These are phyloP conservation scores for Paramecium bursaria DNA, from an alignment of 73 alveolate genomes.

Conservation along the genomic window DNA sequence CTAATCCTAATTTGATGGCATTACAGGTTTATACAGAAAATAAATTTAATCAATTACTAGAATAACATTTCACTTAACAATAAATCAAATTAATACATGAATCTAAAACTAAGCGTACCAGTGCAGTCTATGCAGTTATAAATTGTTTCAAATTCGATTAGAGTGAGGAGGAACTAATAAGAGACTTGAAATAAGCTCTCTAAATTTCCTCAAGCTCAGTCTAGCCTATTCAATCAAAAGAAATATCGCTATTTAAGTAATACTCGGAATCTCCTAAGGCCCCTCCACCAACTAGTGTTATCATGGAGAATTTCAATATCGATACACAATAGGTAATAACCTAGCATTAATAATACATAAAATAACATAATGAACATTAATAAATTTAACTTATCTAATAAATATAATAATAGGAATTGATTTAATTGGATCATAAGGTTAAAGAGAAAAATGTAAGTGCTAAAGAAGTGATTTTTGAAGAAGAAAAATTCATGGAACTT, in stretches of 20 bases:
- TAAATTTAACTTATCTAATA: background rate
- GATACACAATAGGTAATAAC: background rate
- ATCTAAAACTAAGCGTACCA: background rate
- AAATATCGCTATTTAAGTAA: background rate
- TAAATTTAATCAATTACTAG: constrained; percentile 13
- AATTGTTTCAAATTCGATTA: constrained; percentile 34
- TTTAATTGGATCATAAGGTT: background rate
- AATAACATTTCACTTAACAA: constrained; percentile 3
- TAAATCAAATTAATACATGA: constrained; percentile 15
- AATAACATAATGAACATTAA: background rate
- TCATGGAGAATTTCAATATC: constrained; percentile 11
- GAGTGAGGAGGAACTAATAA: background rate
- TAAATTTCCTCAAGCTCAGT: background rate
- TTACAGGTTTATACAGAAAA: constrained; percentile 12
- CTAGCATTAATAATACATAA: background rate
- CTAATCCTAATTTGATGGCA: background rate
- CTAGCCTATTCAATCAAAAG: background rate
- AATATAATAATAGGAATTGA: background rate
- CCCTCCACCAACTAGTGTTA: constrained; percentile 35
- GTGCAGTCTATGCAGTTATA: constrained; percentile 7
- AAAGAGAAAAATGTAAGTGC: background rate
- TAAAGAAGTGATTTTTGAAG: background rate
- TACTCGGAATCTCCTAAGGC: constrained; percentile 31
- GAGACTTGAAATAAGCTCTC: background rate
- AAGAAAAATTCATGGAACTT: background rate